Conservation (phyloP, 106 monocot genomes). For the Dioscorea alata region DNA sequence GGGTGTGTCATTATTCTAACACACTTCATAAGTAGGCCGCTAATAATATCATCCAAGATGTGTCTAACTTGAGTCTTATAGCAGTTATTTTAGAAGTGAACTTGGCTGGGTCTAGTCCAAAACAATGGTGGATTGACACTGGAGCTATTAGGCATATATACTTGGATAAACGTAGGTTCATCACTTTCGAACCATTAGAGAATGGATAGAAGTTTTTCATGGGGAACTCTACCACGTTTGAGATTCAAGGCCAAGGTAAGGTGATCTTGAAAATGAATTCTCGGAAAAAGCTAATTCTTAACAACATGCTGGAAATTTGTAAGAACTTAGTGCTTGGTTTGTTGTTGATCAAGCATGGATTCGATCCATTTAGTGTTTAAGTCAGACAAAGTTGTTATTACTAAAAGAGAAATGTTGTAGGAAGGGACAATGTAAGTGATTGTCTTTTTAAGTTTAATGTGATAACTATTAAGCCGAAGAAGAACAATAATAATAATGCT, state of each 20-base stretch:
- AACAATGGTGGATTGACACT: not conserved
- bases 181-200: too few species aligned
- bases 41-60: not conserved
- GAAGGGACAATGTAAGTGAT: not conserved
- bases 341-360: too few species aligned
- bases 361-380: too few species aligned
- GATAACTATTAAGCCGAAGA: too few species aligned
- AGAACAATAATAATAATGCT: not conserved
- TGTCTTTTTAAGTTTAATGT: not conserved
- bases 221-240: too few species aligned
- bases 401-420: constrained; percentile 4
- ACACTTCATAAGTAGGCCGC: too few species aligned
- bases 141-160: constrained; percentile 2
- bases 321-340: too few species aligned
- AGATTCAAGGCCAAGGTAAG: too few species aligned
- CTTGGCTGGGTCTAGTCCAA: not conserved
- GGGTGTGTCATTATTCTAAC: too few species aligned
- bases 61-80: not conserved
- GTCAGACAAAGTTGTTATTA: not conserved
- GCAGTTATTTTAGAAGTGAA: not conserved
- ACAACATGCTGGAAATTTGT: not conserved
- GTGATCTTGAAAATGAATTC: too few species aligned
- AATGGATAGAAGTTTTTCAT: too few species aligned
- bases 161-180: too few species aligned
- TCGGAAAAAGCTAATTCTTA: not conserved